A percentile compares a stretch with the other conserved stretches of the same genome.
phyloP scores from a whole-genome alignment of 768 basidiomycete species.

The Russula lepida region DNA sequence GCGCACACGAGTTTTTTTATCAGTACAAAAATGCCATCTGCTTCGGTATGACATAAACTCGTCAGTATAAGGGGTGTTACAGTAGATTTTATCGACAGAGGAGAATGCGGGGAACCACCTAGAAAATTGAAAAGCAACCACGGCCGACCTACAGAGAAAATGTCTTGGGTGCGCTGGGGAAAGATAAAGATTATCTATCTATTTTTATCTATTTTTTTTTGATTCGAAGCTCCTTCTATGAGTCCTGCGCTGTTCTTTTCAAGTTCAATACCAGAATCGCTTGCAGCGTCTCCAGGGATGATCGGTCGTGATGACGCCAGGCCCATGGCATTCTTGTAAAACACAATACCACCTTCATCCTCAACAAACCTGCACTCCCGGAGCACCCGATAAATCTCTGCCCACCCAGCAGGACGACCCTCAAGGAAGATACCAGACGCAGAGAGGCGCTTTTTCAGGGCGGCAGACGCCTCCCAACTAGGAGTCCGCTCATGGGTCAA shows the following conservation, averaged over 20 bases:
- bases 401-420: conserved; percentile 72
- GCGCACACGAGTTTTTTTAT: conserved; percentile 63
- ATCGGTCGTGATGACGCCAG: conserved; percentile 62
- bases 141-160: conserved; percentile 37
- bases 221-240: background rate
- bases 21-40: conserved; percentile 83
- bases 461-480: conserved; percentile 86
- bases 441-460: conserved; percentile 66
- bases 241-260: conserved; percentile 26
- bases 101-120: conserved; percentile 75
- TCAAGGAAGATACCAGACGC: conserved; percentile 52
- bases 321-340: conserved; percentile 85
- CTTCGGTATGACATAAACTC: conserved; percentile 61
- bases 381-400: conserved; percentile 70
- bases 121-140: conserved; percentile 74
- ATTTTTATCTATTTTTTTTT: background rate
- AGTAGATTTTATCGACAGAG: conserved; percentile 60
- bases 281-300: conserved; percentile 47
- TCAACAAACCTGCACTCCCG: conserved; percentile 89
- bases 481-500: background rate
- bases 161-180: background rate
- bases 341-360: conserved; percentile 83
- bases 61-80: conserved; percentile 58
- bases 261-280: conserved; percentile 62
- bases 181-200: background rate